Base-by-base conservation (phyloP, 805 yeast species). In the Pichia thaimueangensis region DNA sequence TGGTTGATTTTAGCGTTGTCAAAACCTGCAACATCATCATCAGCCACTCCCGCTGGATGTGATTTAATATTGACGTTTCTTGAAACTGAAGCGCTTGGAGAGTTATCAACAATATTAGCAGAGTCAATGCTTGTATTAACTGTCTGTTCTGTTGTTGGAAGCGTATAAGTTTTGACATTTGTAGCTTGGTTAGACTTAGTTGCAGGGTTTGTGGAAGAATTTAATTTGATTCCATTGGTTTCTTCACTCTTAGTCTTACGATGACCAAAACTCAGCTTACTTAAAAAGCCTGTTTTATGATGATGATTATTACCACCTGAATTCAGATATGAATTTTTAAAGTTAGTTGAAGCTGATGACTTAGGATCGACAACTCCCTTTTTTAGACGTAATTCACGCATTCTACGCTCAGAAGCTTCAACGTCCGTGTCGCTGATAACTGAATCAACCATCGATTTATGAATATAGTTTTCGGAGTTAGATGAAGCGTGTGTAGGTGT, bases 381-480 rank as follows among this genome's bases (percentile, higher is more conserved):
- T n/a, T n/a, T n/a, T n/a, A n/a, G n/a, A n/a, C n/a, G n/a, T n/a
- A n/a, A n/a, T n/a, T 43, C 30, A 11, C 21, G 29, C 10, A 43
- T 19, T 27, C 31, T 35, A 24, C 31, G 25, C 21, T 45, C 41
- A 7, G 49, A 37, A n/a, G 30, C 30, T 7, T 29, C 45, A 20
- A 55, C 49, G 17, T 57, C 58, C 5, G 37, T 39, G 16, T 47
- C 41, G 10, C 40, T 29, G 12, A 59, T 31, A 21, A 54, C 58
- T 1, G 60, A 53, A 33, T 59, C 62, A 28, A 58, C 59, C 55
- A 58, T 27, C 4, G 64, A 58, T 9, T 54, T 30, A 37, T 59
- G 56, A 25, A 47, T 47, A 31, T 51, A 47, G 33, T 59, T 57
- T 6, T 47, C 42, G 30, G 43, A 30, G 19, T 41, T 35, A 16